Evolutionary conservation across 441 rosid species (phyloP), one percentile per base, ranked within the genome.

Genomic region (Croton laevigatus): DNA sequence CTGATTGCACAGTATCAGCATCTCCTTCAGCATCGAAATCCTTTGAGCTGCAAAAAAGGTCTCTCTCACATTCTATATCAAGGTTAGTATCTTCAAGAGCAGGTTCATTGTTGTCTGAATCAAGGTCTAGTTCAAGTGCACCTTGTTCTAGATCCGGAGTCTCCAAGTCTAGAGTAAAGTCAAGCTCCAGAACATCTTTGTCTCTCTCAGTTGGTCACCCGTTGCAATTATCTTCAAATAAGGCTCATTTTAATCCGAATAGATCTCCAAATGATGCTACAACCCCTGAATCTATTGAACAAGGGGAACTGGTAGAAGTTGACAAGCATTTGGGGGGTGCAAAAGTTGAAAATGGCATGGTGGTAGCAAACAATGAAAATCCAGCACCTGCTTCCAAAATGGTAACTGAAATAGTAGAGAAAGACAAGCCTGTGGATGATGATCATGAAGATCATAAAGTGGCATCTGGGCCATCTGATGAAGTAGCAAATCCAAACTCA

Each of bases 151-250:
- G 73, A 74, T 62, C 76, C 59, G 66, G 22, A 70, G 65, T 51
- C 60, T 61, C 72, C 19, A 76, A 75, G 38, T 75, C 78, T 19
- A 72, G 64, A 70, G 75, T 72, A 60, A 78, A 79, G 37, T 79
- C 63, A 46, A 71, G 57, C 71, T 75, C 83, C 60, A 76, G 55
- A 23, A 63, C 74, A 72, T 68, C 87, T 57, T 75, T 77, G 60
- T 76, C 82, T 66, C 73, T 45, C 55, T 78, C 84, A 51, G 58
- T 19, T 64, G 70, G 65, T 48, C 66, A 2, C 45, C 65, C 79
- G 52, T 73, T 67, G 69, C 80, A 75, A 1, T 75, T 83, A 49
- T 66, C 78, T 40, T 76, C 78, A 68, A 75, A 76, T 32, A 80
- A 77, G 73, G 76, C 37, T 67, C 78, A 69, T 65, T 22, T 70